Evolutionary conservation across 495 filamentous ascomycete species (phyloP), one percentile per base, ranked within the genome.

Genomic region (Xylaria intraflava): DNA sequence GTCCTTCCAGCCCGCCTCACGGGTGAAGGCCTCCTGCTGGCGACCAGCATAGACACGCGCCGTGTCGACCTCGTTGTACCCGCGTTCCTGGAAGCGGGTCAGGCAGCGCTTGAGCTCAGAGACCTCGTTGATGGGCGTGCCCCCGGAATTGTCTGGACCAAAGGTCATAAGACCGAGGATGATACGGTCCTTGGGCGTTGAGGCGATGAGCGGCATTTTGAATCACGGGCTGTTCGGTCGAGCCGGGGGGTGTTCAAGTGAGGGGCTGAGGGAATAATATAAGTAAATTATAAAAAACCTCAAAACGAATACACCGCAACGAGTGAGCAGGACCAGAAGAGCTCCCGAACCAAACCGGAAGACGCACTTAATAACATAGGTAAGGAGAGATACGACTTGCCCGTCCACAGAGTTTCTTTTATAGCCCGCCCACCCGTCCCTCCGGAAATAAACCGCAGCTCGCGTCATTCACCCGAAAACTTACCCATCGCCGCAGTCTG

Each of bases 1-100:
- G 41, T 91, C 83, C 64, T 88, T 84, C 88, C 88, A 96, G 11
- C 78, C 74, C 0, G 87, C 84, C 53, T 86, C 75, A 14, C 78
- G 73, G 0, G 89, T 94, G 62, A 86, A 96, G 12, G 82, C 84
- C 68, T 97, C 92, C 62, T 96, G 91, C 45, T 81, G 69, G 31
- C 87, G 82, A 20, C 69, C 81, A 23, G 87, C 68, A 62, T 96
- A 97, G 30, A 80, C 60, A 1, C 89, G 80, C 6, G 89, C 89
- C 24, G 87, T 90, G 65, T 93, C 88, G 38, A 91, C 69, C 63
- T 93, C 88, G 55, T 83, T 82, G 68, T 90, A 90, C 2, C 87
- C 86, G 47, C 83, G 79, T 35, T 78, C 70, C 65, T 89, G 83
- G 62, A 92, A 79, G 55, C 82, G 76, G 62, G 87, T 83, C 27